Base-by-base conservation (phyloP, 306 rosid species). In the Betula pendula region DNA sequence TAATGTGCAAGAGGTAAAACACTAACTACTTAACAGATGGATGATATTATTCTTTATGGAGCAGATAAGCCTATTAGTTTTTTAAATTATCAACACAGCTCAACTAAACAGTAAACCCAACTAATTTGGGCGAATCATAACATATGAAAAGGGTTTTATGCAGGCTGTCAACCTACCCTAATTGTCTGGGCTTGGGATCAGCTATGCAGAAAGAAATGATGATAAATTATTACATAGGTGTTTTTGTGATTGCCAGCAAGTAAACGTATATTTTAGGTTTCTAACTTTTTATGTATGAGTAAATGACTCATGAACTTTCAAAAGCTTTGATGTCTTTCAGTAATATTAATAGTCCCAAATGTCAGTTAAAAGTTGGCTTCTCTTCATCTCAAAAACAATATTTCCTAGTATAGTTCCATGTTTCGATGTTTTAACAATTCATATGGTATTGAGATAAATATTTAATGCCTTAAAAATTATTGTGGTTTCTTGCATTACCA, bases 351-450 rank as follows among this genome's bases (percentile, higher is more conserved):
- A n/a, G 59, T 25, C 8, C 25, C 59, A 24, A 56, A 56, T 56
- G 24, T 5, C 33, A 56, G 33, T 24, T 8, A 25, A 29, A 16
- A 31, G 17, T 24, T 50, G 17, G 33, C 47, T 7, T 72, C 75
- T 33, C 65, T 16, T 15, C 16, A 12, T 25, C 40, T 31, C 7
- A 29, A 11, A 49, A 33, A 40, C 31, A 55, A 29, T 51, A 47
- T 69, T 69, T 48, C 50, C 71, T n/a, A 77, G 49, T 44, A 75
- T 19, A 47, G 63, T 13, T 22, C 22, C 60, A 35, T 35, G 40
- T 60, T 59, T 14, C 42, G 24, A 19, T 52, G 22, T 52, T 20
- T 13, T 52, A 20, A 19, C 24, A 52, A 19, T 52, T 52, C 24
- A n/a, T 52, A 52, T 12, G 59, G 59, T 52, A n/a, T 17, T 52